These are phyloP conservation scores for Cercospora berteroae DNA, from an alignment of 2,329 filamentous ascomycete genomes.

Conservation along the genomic window DNA sequence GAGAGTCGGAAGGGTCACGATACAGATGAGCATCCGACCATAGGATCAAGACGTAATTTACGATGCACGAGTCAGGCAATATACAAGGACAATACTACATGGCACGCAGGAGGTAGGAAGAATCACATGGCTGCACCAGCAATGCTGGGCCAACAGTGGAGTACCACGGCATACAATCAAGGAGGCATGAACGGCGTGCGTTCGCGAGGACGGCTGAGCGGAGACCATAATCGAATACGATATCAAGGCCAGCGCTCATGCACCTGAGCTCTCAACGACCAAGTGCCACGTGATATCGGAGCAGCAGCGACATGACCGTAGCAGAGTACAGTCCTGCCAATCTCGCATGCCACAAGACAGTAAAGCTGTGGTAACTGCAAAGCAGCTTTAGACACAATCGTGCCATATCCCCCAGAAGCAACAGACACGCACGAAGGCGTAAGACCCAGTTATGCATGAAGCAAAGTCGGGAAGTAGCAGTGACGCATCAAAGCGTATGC, in stretches of 20 bases:
- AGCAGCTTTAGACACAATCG: neutral
- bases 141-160: neutral
- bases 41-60: neutral
- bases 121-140: neutral
- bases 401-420: conserved; percentile 6
- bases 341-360: neutral
- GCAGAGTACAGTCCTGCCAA: neutral
- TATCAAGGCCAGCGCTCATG: neutral
- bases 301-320: neutral
- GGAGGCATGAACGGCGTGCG: neutral
- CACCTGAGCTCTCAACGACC: neutral
- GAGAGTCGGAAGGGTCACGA: neutral
- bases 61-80: neutral
- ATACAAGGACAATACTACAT: neutral
- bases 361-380: neutral
- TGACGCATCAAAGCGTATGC: conserved; percentile 6
- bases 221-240: neutral
- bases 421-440: conserved; percentile 12
- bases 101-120: neutral
- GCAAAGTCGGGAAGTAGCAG: conserved; percentile 11
- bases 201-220: neutral
- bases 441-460: neutral
- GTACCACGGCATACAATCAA: neutral
- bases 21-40: neutral
- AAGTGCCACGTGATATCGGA: neutral